These are phyloP conservation scores for Aristolochia contorta DNA, from an alignment of 164 flowering plant species.

Conservation along the genomic window DNA sequence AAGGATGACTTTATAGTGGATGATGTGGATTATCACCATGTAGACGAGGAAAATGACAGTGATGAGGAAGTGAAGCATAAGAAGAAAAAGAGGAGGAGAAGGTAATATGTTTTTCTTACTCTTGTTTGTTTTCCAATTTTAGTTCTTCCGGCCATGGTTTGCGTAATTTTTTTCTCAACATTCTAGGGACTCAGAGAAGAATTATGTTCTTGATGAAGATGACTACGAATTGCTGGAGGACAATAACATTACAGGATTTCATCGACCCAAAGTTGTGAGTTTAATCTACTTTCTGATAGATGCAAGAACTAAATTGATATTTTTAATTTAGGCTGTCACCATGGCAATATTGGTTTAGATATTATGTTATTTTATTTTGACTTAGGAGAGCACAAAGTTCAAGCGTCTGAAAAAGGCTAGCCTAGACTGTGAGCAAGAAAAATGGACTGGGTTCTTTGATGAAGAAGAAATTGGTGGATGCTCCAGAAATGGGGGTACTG, in stretches of 20 bases:
- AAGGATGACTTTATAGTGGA: slow-evolving; percentile 94
- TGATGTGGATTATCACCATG: slow-evolving; percentile 55
- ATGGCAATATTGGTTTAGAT: neutral
- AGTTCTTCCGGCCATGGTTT: neutral
- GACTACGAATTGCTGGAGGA: slow-evolving; percentile 91
- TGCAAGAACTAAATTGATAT: no score
- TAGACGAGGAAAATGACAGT: slow-evolving; percentile 43
- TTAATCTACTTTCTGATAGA: neutral
- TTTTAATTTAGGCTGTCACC: no score
- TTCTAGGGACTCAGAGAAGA: slow-evolving; percentile 55
- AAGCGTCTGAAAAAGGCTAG: slow-evolving; percentile 85
- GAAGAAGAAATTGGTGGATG: slow-evolving; percentile 56
- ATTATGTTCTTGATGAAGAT: slow-evolving; percentile 78
- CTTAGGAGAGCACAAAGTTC: slow-evolving; percentile 64
- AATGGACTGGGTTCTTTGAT: slow-evolving; percentile 51
- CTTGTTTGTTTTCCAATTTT: neutral
- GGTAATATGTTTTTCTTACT: slow-evolving; percentile 17
- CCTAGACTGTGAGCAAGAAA: slow-evolving; percentile 44
- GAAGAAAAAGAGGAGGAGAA: slow-evolving; percentile 74
- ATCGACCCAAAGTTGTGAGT: slow-evolving; percentile 46
- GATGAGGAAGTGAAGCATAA: slow-evolving; percentile 53
- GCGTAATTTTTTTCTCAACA: neutral
- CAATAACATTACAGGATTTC: slow-evolving; percentile 42
- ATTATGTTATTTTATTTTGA: slow-evolving; percentile 4
- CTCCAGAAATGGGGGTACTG: slow-evolving; percentile 53